Conservation (phyloP, 352 stramenopile species). For the Phytophthora agathidicida region DNA sequence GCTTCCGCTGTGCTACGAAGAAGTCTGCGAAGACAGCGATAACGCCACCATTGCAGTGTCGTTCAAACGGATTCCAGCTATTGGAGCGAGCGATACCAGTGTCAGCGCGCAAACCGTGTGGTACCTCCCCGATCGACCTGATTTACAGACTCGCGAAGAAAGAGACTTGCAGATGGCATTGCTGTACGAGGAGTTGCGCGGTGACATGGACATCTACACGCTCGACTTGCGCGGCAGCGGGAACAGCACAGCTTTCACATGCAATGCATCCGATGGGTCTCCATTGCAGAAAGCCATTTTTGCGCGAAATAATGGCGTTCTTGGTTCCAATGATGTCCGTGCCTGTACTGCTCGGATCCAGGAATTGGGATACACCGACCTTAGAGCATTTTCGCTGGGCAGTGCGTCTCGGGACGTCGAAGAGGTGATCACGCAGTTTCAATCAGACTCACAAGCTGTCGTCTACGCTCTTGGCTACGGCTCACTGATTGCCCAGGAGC, state of each 20-base stretch:
- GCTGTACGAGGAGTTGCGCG: slow-evolving; percentile 51
- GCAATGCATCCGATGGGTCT: slow-evolving; percentile 27
- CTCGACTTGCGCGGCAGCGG: slow-evolving; percentile 60
- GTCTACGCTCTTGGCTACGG: slow-evolving; percentile 78
- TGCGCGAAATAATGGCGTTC: slow-evolving; percentile 21
- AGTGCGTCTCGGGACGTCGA: slow-evolving; percentile 70
- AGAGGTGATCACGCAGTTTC: slow-evolving; percentile 52
- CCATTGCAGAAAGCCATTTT: slow-evolving; percentile 34
- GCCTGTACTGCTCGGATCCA: slow-evolving; percentile 17
- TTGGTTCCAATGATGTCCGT: slow-evolving; percentile 19
- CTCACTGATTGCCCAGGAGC: slow-evolving; percentile 63
- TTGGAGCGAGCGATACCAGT: slow-evolving; percentile 11
- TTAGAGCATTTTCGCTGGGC: slow-evolving; percentile 69
- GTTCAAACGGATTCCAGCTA: slow-evolving; percentile 57
- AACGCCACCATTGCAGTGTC: slow-evolving; percentile 56
- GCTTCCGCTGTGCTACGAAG: slow-evolving; percentile 55
- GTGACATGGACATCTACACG: slow-evolving; percentile 55
- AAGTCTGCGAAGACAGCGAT: slow-evolving; percentile 43
- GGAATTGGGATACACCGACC: slow-evolving; percentile 22
- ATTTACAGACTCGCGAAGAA: slow-evolving; percentile 27
- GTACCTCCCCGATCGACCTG: slow-evolving; percentile 49
- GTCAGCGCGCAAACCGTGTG: slow-evolving; percentile 34
- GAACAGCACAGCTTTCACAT: slow-evolving; percentile 50
- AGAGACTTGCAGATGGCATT: slow-evolving; percentile 55
- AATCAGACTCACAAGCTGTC: slow-evolving; percentile 44